These are phyloP conservation scores for Chlorella sp. DNA, from an alignment of 139 green algal species.

Conservation along the genomic window DNA sequence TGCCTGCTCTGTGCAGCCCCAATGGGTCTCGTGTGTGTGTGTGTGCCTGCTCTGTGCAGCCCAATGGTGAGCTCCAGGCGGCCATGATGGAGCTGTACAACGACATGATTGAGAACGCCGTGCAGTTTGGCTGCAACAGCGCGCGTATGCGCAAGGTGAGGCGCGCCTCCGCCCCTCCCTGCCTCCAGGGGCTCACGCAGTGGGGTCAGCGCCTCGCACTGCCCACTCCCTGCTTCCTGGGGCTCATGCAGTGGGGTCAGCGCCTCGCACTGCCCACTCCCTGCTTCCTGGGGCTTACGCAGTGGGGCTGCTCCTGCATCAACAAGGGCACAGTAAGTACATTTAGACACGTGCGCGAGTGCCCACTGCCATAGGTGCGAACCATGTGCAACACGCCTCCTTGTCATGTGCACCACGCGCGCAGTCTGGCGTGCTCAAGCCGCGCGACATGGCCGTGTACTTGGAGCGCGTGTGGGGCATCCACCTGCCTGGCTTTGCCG, in stretches of 20 bases:
- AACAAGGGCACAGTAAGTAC: too few species aligned
- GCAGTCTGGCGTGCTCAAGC: constrained; percentile 19
- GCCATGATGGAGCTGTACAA: constrained; percentile 28
- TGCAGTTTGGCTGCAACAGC: constrained; percentile 24
- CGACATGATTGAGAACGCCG: constrained; percentile 19
- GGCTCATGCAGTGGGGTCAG: not conserved
- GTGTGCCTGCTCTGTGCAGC: not conserved
- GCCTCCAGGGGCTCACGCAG: not conserved
- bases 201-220: not conserved
- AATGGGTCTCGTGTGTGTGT: too few species aligned
- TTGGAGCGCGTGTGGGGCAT: constrained; percentile 37
- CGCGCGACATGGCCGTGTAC: constrained; percentile 35
- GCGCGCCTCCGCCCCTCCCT: too few species aligned
- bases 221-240: not conserved
- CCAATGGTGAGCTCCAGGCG: constrained; percentile 7
- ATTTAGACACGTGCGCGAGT: too few species aligned
- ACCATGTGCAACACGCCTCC: too few species aligned
- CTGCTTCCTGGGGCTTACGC: not conserved
- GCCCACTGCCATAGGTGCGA: too few species aligned
- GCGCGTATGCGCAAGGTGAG: constrained; percentile 28
- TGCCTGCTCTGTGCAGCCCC: not conserved
- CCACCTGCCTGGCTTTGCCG: constrained; percentile 26
- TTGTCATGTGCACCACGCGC: too few species aligned
- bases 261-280: not conserved
- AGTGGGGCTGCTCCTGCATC: too few species aligned